Evolutionary conservation across 2,329 filamentous ascomycete genomes (phyloP), one percentile per base, ranked within the genome.

Genomic region (Fonsecaea erecta): DNA sequence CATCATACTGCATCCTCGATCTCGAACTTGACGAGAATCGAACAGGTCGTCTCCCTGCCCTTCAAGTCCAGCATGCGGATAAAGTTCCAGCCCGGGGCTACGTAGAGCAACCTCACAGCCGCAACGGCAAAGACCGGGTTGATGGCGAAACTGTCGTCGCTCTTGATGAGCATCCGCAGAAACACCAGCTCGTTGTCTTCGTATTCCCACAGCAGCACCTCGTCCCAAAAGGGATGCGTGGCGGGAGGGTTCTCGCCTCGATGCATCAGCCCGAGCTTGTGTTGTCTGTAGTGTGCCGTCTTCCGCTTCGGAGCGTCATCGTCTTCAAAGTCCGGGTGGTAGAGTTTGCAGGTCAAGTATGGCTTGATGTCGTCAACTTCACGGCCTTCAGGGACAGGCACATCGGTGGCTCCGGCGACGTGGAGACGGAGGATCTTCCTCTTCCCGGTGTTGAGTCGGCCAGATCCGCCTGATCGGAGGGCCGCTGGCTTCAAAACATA

Each of bases 171-270:
- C 56, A 72, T 65, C 4, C 70, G 62, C 14, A 72, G 43, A 46
- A 71, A 71, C n/a, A 67, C 63, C 52, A 72, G 34, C 40, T 71
- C 70, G 56, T 70, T 68, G 30, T 72, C 69, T 4, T 66, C 63
- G 37, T 71, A 70, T 40, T 72, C 64, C 70, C 70, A 72, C 16
- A 71, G 66, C 12, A 72, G 62, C 0, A 51, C 60, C 60, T 71
- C 70, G 26, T 71, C 62, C 70, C 70, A 71, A 37, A 72, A 16
- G 7, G 70, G 70, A 52, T 72, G 69, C 32, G 64, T 71, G 16
- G 57, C 32, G 7, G 66, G 62, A 4, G 69, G 62, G 28, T 65
- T 67, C 14, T 67, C 64, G 12, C 61, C 63, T 28, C 63, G 21
- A 35, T 68, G 70, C 30, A 71, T 43, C 18, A 70, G 52, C 21